These are phyloP conservation scores for Mycena citricolor DNA, from an alignment of 1,284 basidiomycete species.

Conservation along the genomic window DNA sequence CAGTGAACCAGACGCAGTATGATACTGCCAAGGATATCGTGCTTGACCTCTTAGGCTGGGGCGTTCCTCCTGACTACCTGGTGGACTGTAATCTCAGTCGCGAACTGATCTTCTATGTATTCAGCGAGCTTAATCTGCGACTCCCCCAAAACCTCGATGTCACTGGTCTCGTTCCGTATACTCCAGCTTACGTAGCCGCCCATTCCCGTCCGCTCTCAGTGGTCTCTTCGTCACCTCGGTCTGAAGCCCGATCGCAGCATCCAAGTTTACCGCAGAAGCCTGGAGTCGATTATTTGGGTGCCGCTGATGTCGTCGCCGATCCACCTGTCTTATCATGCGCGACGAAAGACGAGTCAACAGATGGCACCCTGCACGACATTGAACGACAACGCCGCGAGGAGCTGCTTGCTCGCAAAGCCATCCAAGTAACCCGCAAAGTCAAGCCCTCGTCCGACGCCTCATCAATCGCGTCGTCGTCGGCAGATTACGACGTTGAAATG, in stretches of 20 bases:
- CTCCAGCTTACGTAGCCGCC: slow-evolving; percentile 36
- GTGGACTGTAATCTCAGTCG: slow-evolving; percentile 66
- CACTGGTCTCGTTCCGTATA: slow-evolving; percentile 55
- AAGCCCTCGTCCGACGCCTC: slow-evolving; percentile 37
- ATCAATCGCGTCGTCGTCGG: slow-evolving; percentile 23
- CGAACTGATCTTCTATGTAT: slow-evolving; percentile 70
- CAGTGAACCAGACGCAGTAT: slow-evolving; percentile 71
- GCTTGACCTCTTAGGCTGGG: slow-evolving; percentile 78
- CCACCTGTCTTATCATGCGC: no score
- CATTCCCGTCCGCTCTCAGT: slow-evolving; percentile 25
- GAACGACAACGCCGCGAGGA: slow-evolving; percentile 74
- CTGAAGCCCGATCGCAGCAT: slow-evolving; percentile 14
- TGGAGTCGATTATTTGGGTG: slow-evolving; percentile 11
- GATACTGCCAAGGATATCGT: slow-evolving; percentile 68
- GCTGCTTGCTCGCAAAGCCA: slow-evolving; percentile 70
- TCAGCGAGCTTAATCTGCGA: slow-evolving; percentile 71
- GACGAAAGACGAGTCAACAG: slow-evolving; percentile 10
- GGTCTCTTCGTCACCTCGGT: slow-evolving; percentile 9
- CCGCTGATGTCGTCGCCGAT: no score
- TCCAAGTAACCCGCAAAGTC: slow-evolving; percentile 60
- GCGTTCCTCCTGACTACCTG: slow-evolving; percentile 72
- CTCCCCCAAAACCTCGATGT: slow-evolving; percentile 62
- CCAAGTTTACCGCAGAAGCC: slow-evolving; percentile 26
- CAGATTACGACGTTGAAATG: slow-evolving; percentile 35
- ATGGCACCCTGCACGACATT: slow-evolving; percentile 57